phyloP scores from a whole-genome alignment of 495 filamentous ascomycete species.

The Penicillium paradoxum region DNA sequence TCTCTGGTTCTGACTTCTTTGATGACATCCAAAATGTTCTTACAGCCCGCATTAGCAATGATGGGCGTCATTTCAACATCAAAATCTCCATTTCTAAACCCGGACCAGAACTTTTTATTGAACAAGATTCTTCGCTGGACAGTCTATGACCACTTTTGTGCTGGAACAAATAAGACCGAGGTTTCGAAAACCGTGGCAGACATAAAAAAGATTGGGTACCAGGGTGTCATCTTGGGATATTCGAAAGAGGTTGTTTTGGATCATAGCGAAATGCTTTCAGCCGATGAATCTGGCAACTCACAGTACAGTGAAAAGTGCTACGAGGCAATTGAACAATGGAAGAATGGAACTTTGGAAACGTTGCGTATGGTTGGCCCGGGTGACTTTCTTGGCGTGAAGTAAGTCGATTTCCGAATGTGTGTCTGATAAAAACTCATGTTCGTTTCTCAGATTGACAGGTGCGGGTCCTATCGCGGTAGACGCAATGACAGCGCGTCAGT shows the following conservation, averaged over 20 bases:
- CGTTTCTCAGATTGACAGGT: conserved; percentile 24
- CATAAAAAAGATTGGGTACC: conserved; percentile 64
- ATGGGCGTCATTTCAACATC: conserved; percentile 62
- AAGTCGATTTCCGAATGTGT: conserved; percentile 9
- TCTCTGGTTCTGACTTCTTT: conserved; percentile 70
- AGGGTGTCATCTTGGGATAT: conserved; percentile 76
- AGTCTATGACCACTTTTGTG: conserved; percentile 82
- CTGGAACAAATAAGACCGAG: conserved; percentile 62
- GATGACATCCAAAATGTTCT: conserved; percentile 66
- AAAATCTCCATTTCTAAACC: conserved; percentile 51
- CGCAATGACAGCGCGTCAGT: conserved; percentile 21
- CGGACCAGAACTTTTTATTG: conserved; percentile 54
- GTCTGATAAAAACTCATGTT: background rate
- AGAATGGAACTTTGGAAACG: conserved; percentile 63
- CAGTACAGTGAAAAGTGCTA: conserved; percentile 23
- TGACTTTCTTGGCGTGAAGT: conserved; percentile 78
- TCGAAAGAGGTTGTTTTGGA: conserved; percentile 67
- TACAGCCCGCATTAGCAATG: conserved; percentile 56
- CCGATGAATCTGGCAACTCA: conserved; percentile 7
- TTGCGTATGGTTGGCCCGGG: conserved; percentile 58
- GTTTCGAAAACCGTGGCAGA: conserved; percentile 54
- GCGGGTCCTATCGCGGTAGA: conserved; percentile 29
- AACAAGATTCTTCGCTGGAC: conserved; percentile 63
- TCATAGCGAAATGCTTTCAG: conserved; percentile 35
- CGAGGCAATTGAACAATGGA: conserved; percentile 61